Evolutionary conservation across 2,329 filamentous ascomycete genomes (phyloP).

Genomic region (Colletotrichum eremochloae): DNA sequence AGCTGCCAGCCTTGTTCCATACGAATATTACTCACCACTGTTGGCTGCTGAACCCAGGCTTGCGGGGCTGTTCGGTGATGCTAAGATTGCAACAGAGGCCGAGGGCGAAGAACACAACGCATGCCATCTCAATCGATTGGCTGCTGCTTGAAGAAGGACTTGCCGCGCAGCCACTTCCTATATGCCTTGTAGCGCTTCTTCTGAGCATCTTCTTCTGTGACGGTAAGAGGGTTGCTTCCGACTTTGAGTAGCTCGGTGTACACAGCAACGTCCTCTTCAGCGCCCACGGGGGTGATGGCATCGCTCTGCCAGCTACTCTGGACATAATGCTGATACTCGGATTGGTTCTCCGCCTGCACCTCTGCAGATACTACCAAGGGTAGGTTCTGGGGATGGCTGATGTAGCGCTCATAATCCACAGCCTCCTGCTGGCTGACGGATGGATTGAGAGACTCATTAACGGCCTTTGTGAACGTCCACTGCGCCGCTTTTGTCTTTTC

Average conservation of each 20-base stretch:
- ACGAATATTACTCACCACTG: slow-evolving; percentile 50
- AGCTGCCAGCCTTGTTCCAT: slow-evolving; percentile 45
- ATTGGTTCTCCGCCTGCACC: slow-evolving; percentile 69
- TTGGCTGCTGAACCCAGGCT: slow-evolving; percentile 48
- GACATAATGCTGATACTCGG: slow-evolving; percentile 86
- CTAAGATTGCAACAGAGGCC: neutral
- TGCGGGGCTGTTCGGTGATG: slow-evolving; percentile 42
- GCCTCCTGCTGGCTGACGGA: slow-evolving; percentile 81
- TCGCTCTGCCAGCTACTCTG: slow-evolving; percentile 76
- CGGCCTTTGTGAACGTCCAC: slow-evolving; percentile 89
- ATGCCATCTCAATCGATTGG: slow-evolving; percentile 65
- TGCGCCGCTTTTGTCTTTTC: slow-evolving; percentile 88
- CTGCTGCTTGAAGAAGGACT: slow-evolving; percentile 95
- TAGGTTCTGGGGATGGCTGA: slow-evolving; percentile 89
- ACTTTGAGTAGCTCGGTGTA: slow-evolving; percentile 84
- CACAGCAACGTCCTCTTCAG: slow-evolving; percentile 76
- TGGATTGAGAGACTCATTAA: slow-evolving; percentile 88
- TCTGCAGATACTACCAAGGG: slow-evolving; percentile 83
- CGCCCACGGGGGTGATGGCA: slow-evolving; percentile 59
- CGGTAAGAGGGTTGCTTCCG: slow-evolving; percentile 86
- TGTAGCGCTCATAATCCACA: slow-evolving; percentile 89
- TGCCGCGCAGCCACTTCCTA: slow-evolving; percentile 92
- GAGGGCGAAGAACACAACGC: neutral
- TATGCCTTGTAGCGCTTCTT: slow-evolving; percentile 99
- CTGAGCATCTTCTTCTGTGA: slow-evolving; percentile 84